phyloP scores from a whole-genome alignment of 306 rosid species.

The Cicer bijugum region DNA sequence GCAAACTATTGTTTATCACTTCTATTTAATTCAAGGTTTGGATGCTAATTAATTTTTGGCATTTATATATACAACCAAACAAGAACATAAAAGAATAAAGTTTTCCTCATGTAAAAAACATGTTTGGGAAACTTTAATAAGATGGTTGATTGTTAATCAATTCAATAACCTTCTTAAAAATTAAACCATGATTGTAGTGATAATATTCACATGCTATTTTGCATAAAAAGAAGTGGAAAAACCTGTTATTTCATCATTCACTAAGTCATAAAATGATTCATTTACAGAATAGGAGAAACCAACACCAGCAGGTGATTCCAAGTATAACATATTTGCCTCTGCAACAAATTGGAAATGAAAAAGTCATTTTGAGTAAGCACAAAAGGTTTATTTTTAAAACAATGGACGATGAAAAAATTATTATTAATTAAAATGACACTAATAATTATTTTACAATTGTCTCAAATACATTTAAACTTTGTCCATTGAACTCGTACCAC shows the following conservation, averaged over 20 bases:
- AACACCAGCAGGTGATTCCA: slow-evolving; percentile 85
- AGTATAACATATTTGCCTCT: slow-evolving; percentile 73
- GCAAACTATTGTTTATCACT: not conserved
- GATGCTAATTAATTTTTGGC: not conserved
- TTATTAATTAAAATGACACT: too few relatives aligned
- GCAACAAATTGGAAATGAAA: slow-evolving; percentile 1
- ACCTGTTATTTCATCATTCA: slow-evolving; percentile 66
- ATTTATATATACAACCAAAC: not conserved
- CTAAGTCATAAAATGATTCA: slow-evolving; percentile 54
- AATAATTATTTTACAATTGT: too few relatives aligned
- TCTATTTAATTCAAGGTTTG: not conserved
- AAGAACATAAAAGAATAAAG: not conserved
- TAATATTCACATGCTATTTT: not conserved
- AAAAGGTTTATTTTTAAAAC: not conserved
- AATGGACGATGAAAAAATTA: too few relatives aligned
- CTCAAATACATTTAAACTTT: too few relatives aligned
- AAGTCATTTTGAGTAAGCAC: not conserved
- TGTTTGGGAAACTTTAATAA: not conserved
- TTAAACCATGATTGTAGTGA: not conserved
- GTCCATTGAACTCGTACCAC: too few relatives aligned
- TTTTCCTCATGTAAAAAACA: not conserved
- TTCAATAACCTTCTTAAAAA: not conserved
- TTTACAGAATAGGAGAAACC: slow-evolving; percentile 78
- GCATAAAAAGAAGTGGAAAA: slow-evolving; percentile 27
- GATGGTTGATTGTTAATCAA: slow-evolving; percentile 1